Conservation (phyloP, 495 filamentous ascomycete species). For the Tuber microsphaerosporum region DNA sequence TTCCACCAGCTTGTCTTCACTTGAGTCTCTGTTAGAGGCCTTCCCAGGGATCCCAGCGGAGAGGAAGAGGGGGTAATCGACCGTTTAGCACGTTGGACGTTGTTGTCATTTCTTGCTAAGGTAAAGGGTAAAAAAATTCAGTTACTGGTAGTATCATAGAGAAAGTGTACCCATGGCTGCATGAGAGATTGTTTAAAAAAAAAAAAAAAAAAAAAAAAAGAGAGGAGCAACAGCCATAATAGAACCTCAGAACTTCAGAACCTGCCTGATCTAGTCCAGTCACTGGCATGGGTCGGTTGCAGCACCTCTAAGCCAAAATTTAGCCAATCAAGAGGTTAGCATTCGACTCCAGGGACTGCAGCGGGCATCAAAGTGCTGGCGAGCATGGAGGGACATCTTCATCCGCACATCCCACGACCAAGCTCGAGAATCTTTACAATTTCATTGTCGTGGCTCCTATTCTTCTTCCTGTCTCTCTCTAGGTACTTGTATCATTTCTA, state of each 20-base stretch:
- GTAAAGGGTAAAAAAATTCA: background rate
- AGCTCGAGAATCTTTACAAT: conserved; percentile 10
- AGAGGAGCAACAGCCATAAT: conserved; percentile 24
- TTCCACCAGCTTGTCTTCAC: background rate
- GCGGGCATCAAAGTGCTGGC: conserved; percentile 29
- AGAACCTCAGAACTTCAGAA: conserved; percentile 22
- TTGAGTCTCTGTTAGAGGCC: background rate
- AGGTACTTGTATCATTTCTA: conserved; percentile 32
- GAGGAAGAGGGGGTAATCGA: background rate
- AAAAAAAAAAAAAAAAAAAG: conserved; percentile 16
- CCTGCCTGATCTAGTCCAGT: conserved; percentile 30
- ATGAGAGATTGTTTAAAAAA: conserved; percentile 10
- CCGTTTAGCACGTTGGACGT: background rate
- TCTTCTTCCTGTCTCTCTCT: background rate
- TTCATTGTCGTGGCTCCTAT: background rate
- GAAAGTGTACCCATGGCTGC: background rate
- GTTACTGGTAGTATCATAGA: background rate
- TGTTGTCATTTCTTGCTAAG: background rate
- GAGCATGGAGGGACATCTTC: conserved; percentile 31
- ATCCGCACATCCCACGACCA: conserved; percentile 35
- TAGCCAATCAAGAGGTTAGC: conserved; percentile 26
- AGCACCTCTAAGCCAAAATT: conserved; percentile 17
- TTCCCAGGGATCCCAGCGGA: background rate
- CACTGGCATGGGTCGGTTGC: conserved; percentile 29
- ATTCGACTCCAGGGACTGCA: conserved; percentile 23